A percentile compares a stretch with the other conserved stretches of the same genome.
phyloP scores from a whole-genome alignment of 1,284 basidiomycete genomes.

The Peniophora sp. region DNA sequence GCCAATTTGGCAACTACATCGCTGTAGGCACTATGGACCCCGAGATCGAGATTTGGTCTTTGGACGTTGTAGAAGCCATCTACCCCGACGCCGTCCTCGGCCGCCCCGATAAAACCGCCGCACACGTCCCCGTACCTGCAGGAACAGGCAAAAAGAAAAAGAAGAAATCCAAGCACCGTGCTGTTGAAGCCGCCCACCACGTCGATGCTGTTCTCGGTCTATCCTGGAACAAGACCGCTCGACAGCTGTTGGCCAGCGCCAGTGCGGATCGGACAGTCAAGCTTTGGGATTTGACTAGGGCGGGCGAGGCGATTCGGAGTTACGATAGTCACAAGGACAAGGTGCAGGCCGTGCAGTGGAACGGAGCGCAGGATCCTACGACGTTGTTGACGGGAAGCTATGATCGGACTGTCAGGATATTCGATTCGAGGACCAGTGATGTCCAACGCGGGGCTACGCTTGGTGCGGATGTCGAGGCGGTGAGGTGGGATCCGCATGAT shows the following conservation, averaged over 20 bases:
- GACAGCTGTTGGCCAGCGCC: slow-evolving; percentile 87
- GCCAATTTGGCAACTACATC: slow-evolving; percentile 79
- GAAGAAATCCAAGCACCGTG: slow-evolving; percentile 76
- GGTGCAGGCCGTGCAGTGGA: slow-evolving; percentile 98
- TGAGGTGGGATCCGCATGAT: slow-evolving; percentile 96
- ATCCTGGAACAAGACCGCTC: slow-evolving; percentile 86
- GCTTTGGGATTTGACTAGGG: slow-evolving; percentile 89
- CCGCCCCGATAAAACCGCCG: slow-evolving; percentile 77
- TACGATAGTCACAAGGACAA: slow-evolving; percentile 89
- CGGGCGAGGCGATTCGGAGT: slow-evolving; percentile 71
- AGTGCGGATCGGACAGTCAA: slow-evolving; percentile 96
- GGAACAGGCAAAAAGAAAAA: slow-evolving; percentile 94
- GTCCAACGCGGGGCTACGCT: slow-evolving; percentile 73
- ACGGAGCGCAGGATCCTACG: slow-evolving; percentile 69
- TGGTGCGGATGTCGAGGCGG: slow-evolving; percentile 87
- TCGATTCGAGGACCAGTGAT: slow-evolving; percentile 84
- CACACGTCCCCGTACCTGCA: slow-evolving; percentile 67
- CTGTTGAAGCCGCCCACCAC: slow-evolving; percentile 68
- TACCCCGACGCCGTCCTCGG: slow-evolving; percentile 93
- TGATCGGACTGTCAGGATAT: slow-evolving; percentile 88
- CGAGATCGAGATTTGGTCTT: slow-evolving; percentile 97
- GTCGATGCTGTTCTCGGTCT: slow-evolving; percentile 90
- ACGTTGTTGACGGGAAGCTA: slow-evolving; percentile 91
- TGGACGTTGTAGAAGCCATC: slow-evolving; percentile 90
- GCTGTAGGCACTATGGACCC: slow-evolving; percentile 97